Percentiles rank a stretch among this genome's conserved stretches.
These are phyloP conservation scores for Citrus unshiu DNA, from an alignment of 345 rosid species.

Conservation along the genomic window DNA sequence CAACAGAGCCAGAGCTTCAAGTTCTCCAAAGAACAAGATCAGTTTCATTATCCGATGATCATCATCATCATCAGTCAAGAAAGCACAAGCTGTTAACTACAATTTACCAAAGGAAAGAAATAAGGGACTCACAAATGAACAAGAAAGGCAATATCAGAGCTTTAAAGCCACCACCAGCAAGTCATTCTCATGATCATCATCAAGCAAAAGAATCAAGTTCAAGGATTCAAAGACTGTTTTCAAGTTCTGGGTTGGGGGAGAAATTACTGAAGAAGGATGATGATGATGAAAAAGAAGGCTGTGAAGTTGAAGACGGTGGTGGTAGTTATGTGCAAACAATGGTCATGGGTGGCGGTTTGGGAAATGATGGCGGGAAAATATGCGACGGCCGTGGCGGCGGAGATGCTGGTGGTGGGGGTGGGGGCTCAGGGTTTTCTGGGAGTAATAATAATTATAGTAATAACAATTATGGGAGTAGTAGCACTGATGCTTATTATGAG, in stretches of 20 bases:
- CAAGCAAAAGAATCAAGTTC: conserved; percentile 12
- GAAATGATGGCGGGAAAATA: conserved; percentile 17
- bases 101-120: too few species aligned
- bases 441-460: neutral
- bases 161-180: conserved; percentile 16
- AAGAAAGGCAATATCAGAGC: conserved; percentile 10
- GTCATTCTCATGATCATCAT: neutral
- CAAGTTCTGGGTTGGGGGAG: conserved; percentile 47
- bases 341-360: conserved; percentile 28
- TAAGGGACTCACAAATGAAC: conserved; percentile 16
- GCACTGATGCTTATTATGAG: conserved; percentile 52
- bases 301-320: conserved; percentile 1
- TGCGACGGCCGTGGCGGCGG: conserved; percentile 26
- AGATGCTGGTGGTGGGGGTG: conserved; percentile 24
- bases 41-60: conserved; percentile 32
- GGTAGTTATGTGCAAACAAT: conserved; percentile 19
- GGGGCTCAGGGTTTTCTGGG: conserved; percentile 19
- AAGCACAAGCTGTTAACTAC: conserved; percentile 18
- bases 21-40: conserved; percentile 32
- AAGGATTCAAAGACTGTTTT: conserved; percentile 28
- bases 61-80: conserved; percentile 19
- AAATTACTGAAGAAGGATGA: neutral
- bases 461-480: conserved; percentile 29
- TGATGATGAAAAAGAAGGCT: conserved; percentile 15
- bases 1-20: conserved; percentile 46